A percentile compares a stretch with the other conserved stretches of the same genome.
Evolutionary conservation across 108 stramenopile species (phyloP).

Genomic region (Phaeodactylum tricornutum): DNA sequence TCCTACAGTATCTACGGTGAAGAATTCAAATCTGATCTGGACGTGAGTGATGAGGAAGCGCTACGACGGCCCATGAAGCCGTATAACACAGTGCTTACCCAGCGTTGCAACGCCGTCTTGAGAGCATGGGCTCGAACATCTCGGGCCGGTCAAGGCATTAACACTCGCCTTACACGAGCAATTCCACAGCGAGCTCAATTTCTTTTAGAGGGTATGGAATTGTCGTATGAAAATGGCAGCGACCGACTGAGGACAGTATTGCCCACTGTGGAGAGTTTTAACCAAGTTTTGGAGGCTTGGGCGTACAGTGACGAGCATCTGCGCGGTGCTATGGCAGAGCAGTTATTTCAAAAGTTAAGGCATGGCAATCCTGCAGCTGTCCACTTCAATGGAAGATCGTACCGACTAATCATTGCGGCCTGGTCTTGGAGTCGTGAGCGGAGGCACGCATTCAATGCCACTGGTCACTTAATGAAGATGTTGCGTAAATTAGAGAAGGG

Average conservation of each 20-base stretch:
- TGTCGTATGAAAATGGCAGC: not conserved
- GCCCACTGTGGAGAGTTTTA: not conserved
- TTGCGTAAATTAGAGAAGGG: constrained; percentile 37
- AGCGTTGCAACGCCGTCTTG: too few species aligned
- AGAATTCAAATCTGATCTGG: too few species aligned
- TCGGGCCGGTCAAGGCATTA: too few species aligned
- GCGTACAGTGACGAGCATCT: constrained; percentile 40
- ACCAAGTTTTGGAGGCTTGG: constrained; percentile 30
- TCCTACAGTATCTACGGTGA: too few species aligned
- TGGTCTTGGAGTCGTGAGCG: constrained; percentile 39
- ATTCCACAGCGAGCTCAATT: constrained; percentile 45
- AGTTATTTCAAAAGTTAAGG: constrained; percentile 19
- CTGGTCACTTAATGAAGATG: constrained; percentile 65
- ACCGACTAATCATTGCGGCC: constrained; percentile 48
- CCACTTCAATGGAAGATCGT: constrained; percentile 14
- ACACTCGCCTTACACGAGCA: constrained; percentile 2
- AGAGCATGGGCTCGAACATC: too few species aligned
- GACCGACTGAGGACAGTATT: too few species aligned
- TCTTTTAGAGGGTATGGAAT: constrained; percentile 18
- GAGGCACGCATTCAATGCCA: constrained; percentile 54
- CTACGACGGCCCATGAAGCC: too few species aligned
- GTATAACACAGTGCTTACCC: too few species aligned
- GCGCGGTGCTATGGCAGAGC: constrained; percentile 29
- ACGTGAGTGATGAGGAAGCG: too few species aligned
- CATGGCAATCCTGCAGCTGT: not conserved